Conservation (phyloP, 306 rosid species). For the Quercus ilex region DNA sequence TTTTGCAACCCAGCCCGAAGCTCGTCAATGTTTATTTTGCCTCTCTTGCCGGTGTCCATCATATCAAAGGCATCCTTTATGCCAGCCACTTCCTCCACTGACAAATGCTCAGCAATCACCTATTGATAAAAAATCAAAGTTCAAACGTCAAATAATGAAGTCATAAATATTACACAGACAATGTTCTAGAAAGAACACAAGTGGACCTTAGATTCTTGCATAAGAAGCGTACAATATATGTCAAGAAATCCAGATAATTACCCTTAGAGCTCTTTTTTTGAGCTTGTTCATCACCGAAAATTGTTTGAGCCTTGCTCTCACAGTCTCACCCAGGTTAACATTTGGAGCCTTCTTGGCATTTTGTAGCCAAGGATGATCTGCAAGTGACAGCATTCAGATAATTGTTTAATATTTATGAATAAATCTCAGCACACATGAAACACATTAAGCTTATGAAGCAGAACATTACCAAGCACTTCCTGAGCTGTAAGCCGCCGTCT, state of each 20-base stretch:
- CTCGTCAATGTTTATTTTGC: constrained; percentile 48
- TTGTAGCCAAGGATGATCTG: constrained; percentile 59
- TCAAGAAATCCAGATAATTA: constrained; percentile 14
- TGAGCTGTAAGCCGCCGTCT: constrained; percentile 31
- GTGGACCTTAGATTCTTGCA: not conserved
- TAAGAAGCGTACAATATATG: not conserved
- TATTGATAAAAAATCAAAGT: constrained; percentile 3
- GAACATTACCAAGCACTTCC: constrained; percentile 26
- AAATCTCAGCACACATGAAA: not conserved
- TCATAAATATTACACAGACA: not conserved
- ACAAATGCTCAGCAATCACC: constrained; percentile 62
- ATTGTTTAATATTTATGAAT: not conserved
- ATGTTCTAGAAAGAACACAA: not conserved
- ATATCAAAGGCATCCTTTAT: constrained; percentile 54
- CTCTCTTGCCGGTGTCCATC: constrained; percentile 45
- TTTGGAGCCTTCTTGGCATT: constrained; percentile 64
- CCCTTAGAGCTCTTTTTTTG: constrained; percentile 61
- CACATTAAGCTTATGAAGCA: not conserved
- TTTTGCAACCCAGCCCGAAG: constrained; percentile 46
- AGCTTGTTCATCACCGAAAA: constrained; percentile 65
- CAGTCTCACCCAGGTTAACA: constrained; percentile 59
- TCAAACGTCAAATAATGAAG: not conserved
- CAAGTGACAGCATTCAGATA: not conserved
- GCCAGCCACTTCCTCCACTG: constrained; percentile 62
- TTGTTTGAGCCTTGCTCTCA: constrained; percentile 58